A percentile compares a stretch with the other conserved stretches of the same genome.
These are phyloP conservation scores for Helotiales sp. DNA, from an alignment of 2,329 filamentous ascomycete genomes.

Conservation along the genomic window DNA sequence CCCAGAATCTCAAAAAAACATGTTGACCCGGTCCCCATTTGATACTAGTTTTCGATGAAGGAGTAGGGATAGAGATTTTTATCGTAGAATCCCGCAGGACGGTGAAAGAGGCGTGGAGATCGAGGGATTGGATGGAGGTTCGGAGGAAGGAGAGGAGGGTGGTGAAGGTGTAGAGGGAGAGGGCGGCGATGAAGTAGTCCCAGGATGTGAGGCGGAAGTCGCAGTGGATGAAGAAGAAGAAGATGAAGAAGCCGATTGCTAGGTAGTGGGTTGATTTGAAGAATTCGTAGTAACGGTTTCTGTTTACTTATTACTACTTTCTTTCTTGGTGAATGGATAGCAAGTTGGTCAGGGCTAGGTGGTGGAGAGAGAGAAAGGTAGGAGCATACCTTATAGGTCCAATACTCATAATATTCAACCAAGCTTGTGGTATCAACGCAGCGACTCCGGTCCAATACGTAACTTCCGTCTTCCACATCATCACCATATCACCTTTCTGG, in stretches of 20 bases:
- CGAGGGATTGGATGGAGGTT: conserved; percentile 72
- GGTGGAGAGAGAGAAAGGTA: too few relatives aligned
- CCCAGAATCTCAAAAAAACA: conserved; percentile 85
- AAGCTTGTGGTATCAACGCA: conserved; percentile 75
- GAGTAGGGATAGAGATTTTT: conserved; percentile 82
- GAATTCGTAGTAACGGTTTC: conserved; percentile 69
- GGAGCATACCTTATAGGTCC: too few relatives aligned
- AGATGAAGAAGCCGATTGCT: conserved; percentile 75
- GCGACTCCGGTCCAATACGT: conserved; percentile 84
- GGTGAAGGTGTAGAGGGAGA: conserved; percentile 65
- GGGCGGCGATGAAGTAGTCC: conserved; percentile 79
- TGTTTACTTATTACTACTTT: too few relatives aligned
- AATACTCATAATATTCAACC: conserved; percentile 83
- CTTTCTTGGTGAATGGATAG: too few relatives aligned
- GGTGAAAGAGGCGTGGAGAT: conserved; percentile 59
- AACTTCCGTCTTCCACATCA: conserved; percentile 60
- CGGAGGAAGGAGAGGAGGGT: conserved; percentile 66
- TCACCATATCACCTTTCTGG: conserved; percentile 73
- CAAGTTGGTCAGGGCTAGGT: too few relatives aligned
- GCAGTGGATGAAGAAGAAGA: conserved; percentile 89
- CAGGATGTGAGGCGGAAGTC: conserved; percentile 87
- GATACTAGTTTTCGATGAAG: conserved; percentile 68
- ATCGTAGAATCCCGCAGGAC: background rate
- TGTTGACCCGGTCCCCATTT: conserved; percentile 91
- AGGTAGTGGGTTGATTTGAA: conserved; percentile 82